Percentiles rank a stretch among this genome's conserved stretches.
These are phyloP conservation scores for Lentinus brumalis DNA, from an alignment of 768 basidiomycete genomes.

Conservation along the genomic window DNA sequence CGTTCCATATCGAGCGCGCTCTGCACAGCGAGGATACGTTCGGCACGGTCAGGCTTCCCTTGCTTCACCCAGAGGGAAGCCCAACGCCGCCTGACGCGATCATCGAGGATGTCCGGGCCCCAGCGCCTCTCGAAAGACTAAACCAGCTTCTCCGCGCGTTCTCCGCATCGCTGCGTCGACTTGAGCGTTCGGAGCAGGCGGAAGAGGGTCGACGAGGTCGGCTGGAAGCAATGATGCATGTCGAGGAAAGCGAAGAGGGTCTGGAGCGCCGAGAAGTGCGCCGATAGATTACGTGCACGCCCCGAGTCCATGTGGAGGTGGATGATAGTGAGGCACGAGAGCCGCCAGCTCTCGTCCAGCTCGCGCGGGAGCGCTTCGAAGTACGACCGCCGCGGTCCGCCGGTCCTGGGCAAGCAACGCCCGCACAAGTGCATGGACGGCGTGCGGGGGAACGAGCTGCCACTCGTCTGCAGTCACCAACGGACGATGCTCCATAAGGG, in stretches of 20 bases:
- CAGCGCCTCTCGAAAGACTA: slow-evolving; percentile 51
- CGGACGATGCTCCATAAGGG: slow-evolving; percentile 46
- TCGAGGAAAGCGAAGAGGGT: slow-evolving; percentile 47
- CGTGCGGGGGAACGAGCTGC: slow-evolving; percentile 41
- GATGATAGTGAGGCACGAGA: slow-evolving; percentile 52
- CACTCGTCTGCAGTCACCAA: slow-evolving; percentile 36
- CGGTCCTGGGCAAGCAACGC: slow-evolving; percentile 42
- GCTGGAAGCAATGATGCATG: slow-evolving; percentile 51
- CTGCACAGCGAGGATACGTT: slow-evolving; percentile 4
- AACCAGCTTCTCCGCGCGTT: slow-evolving; percentile 49
- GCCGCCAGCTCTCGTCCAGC: slow-evolving; percentile 38
- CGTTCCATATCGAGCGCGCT: slow-evolving; percentile 9
- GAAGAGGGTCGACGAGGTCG: slow-evolving; percentile 61
- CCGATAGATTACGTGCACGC: slow-evolving; percentile 37
- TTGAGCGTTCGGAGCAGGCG: slow-evolving; percentile 57
- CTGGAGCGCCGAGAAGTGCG: slow-evolving; percentile 46
- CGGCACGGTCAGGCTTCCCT: slow-evolving; percentile 16
- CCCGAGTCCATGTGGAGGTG: slow-evolving; percentile 46
- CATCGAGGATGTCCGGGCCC: slow-evolving; percentile 58
- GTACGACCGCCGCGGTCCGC: slow-evolving; percentile 36
- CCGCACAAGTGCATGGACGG: slow-evolving; percentile 47
- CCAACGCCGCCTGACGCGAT: slow-evolving; percentile 60
- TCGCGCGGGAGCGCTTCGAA: slow-evolving; percentile 48
- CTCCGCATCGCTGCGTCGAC: slow-evolving; percentile 52
- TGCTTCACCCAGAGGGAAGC: slow-evolving; percentile 64